Conservation (phyloP, 2,329 filamentous ascomycete species). For the Fusarium cyanostomum region DNA sequence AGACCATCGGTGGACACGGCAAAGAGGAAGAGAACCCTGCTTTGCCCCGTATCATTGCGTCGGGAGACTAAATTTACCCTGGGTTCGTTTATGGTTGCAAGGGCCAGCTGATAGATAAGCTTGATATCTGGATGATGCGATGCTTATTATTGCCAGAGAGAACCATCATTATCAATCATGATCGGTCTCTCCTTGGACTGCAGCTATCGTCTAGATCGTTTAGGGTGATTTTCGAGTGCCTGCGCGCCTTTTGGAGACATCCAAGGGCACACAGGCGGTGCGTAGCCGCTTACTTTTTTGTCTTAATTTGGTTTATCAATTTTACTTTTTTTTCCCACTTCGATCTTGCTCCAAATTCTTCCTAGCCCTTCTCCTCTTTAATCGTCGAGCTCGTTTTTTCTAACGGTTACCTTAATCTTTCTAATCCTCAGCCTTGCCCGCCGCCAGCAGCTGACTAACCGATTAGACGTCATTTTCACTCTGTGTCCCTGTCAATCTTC, state of each 20-base stretch:
- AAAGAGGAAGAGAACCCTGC: too few species aligned
- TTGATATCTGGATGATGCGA: slow-evolving; percentile 1
- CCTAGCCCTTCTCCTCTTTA: slow-evolving; percentile 17
- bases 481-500: slow-evolving; percentile 33
- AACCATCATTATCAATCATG: slow-evolving; percentile 18
- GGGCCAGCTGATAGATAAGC: too few species aligned
- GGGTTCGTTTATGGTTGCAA: too few species aligned
- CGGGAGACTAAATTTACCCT: too few species aligned
- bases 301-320: slow-evolving; percentile 1
- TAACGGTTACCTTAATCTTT: slow-evolving; percentile 30
- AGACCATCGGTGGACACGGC: too few species aligned
- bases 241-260: background rate
- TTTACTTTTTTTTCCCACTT: slow-evolving; percentile 5
- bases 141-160: slow-evolving; percentile 5
- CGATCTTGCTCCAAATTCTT: slow-evolving; percentile 13
- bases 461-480: slow-evolving; percentile 31
- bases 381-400: slow-evolving; percentile 7
- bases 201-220: slow-evolving; percentile 13
- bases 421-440: slow-evolving; percentile 29
- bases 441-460: slow-evolving; percentile 42
- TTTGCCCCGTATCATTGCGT: too few species aligned
- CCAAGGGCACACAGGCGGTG: background rate
- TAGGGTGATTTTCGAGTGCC: slow-evolving; percentile 15
- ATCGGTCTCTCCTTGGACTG: background rate
- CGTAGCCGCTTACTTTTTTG: slow-evolving; percentile 3